A percentile compares a stretch with the other conserved stretches of the same genome.
These are phyloP conservation scores for Quercus glauca DNA, from an alignment of 306 rosid species.

Conservation along the genomic window DNA sequence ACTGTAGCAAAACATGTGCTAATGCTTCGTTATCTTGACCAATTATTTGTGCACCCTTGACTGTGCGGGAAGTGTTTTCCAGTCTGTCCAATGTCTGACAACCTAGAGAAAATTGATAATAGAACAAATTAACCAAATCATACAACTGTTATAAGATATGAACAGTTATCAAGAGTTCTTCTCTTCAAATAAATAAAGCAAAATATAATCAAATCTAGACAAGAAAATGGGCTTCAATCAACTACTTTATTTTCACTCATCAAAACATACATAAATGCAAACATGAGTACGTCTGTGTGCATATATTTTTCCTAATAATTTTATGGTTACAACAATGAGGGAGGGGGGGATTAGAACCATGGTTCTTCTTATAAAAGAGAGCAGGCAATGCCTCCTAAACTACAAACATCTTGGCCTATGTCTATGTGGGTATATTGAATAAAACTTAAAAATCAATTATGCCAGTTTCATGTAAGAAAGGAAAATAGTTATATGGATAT, in stretches of 20 bases:
- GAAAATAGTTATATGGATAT: background rate
- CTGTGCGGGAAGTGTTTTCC: constrained; percentile 81
- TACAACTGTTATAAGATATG: background rate
- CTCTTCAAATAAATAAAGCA: background rate
- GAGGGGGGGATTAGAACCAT: too few species aligned
- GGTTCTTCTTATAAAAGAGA: too few species aligned
- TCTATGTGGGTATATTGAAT: background rate
- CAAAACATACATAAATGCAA: background rate
- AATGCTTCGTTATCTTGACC: constrained; percentile 79
- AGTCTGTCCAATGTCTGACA: constrained; percentile 61
- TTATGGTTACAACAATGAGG: too few species aligned
- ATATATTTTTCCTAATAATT: too few species aligned
- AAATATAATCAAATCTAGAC: background rate
- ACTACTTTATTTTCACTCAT: background rate
- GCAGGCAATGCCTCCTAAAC: too few species aligned
- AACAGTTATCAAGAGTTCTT: background rate
- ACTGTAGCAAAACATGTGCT: constrained; percentile 58
- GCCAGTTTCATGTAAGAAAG: background rate
- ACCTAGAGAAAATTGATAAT: constrained; percentile 38
- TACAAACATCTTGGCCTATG: too few species aligned
- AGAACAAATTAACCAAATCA: background rate
- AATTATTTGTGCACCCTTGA: constrained; percentile 73
- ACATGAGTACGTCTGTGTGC: background rate
- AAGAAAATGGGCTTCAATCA: background rate
- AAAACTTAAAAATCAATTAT: background rate